A percentile compares a stretch with the other conserved stretches of the same genome.
phyloP scores from a whole-genome alignment of 257 asterid species.

The Solanum rostratum region DNA sequence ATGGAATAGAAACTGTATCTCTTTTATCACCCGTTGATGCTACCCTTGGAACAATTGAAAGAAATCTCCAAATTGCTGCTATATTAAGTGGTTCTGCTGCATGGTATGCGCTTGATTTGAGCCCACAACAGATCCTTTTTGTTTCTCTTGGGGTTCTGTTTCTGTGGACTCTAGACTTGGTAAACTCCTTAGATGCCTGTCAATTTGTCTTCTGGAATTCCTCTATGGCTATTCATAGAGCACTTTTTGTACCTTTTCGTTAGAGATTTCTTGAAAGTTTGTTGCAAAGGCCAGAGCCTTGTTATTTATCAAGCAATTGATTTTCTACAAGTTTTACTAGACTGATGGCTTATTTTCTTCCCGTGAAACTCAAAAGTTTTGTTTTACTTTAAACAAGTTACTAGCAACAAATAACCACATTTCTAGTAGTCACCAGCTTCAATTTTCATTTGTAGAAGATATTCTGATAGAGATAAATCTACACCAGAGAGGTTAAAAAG shows the following conservation, averaged over 20 bases:
- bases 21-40: slow-evolving; percentile 77
- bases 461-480: neutral
- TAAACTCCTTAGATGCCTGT: slow-evolving; percentile 15
- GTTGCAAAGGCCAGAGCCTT: neutral
- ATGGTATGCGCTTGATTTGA: slow-evolving; percentile 45
- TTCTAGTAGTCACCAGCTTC: neutral
- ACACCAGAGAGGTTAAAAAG: neutral
- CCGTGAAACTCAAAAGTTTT: neutral
- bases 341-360: neutral
- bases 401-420: neutral
- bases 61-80: slow-evolving; percentile 62
- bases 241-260: neutral
- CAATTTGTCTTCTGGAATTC: neutral
- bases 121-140: slow-evolving; percentile 47
- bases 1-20: slow-evolving; percentile 67
- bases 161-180: slow-evolving; percentile 81
- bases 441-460: neutral
- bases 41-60: slow-evolving; percentile 62
- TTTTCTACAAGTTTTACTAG: neutral
- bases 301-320: neutral
- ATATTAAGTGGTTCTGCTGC: slow-evolving; percentile 61
- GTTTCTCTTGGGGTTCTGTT: slow-evolving; percentile 60
- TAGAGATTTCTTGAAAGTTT: neutral
- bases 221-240: neutral
- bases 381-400: neutral